These are phyloP conservation scores for Globisporangium cederbergense DNA, from an alignment of 352 stramenopile genomes.

Conservation along the genomic window DNA sequence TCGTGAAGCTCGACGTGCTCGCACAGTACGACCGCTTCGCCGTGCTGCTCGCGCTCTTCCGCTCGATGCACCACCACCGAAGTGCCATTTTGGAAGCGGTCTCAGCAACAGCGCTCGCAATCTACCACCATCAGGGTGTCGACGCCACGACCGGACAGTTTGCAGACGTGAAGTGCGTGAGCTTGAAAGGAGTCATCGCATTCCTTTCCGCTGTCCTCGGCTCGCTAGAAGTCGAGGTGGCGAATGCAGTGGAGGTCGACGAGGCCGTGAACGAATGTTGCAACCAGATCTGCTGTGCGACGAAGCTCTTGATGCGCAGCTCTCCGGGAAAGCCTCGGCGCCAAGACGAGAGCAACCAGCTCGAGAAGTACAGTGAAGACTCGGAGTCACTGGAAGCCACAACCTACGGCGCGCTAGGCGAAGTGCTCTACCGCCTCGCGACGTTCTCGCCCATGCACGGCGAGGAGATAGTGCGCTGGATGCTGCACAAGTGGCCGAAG, in stretches of 20 bases:
- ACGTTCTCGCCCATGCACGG: slow-evolving; percentile 62
- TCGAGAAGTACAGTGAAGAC: slow-evolving; percentile 63
- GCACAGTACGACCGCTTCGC: slow-evolving; percentile 63
- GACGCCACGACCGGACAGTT: slow-evolving; percentile 13
- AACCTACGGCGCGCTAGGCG: slow-evolving; percentile 52
- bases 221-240: slow-evolving; percentile 36
- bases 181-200: slow-evolving; percentile 51
- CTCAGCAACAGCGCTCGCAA: slow-evolving; percentile 43
- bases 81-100: slow-evolving; percentile 33
- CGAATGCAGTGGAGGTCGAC: slow-evolving; percentile 30
- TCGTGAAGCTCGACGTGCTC: slow-evolving; percentile 51
- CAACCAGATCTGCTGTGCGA: slow-evolving; percentile 39
- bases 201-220: slow-evolving; percentile 50
- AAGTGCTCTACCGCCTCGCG: slow-evolving; percentile 59
- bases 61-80: slow-evolving; percentile 29
- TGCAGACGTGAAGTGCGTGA: slow-evolving; percentile 39
- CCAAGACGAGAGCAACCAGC: slow-evolving; percentile 40
- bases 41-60: slow-evolving; percentile 55
- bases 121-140: slow-evolving; percentile 58
- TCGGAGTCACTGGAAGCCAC: slow-evolving; percentile 64
- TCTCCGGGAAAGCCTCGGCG: slow-evolving; percentile 39
- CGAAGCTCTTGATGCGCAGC: slow-evolving; percentile 54
- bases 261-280: slow-evolving; percentile 40
- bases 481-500: slow-evolving; percentile 70
- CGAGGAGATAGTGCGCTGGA: slow-evolving; percentile 58